A percentile compares a stretch with the other conserved stretches of the same genome.
Evolutionary conservation across 345 rosid species (phyloP).

Genomic region (Tarenaya hassleriana): DNA sequence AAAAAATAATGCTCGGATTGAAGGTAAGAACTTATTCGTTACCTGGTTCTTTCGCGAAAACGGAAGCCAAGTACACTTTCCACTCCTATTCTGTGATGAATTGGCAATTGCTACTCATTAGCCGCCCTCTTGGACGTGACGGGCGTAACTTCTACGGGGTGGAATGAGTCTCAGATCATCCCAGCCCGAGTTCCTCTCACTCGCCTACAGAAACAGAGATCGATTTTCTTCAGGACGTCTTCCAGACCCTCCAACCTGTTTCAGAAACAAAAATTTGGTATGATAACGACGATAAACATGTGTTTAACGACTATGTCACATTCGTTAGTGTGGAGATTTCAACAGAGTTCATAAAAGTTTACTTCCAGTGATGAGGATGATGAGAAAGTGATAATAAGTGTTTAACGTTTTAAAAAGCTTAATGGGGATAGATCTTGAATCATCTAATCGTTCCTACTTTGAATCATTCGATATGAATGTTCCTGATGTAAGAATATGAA

Average conservation of each 20-base stretch:
- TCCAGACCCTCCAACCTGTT: slow-evolving; percentile 92
- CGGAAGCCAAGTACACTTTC: neutral
- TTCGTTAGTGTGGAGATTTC: too few relatives aligned
- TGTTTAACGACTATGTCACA: neutral
- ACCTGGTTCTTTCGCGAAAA: slow-evolving; percentile 14
- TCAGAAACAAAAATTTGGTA: slow-evolving; percentile 21
- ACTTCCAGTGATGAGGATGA: too few relatives aligned
- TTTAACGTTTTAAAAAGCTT: too few relatives aligned
- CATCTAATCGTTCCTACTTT: too few relatives aligned
- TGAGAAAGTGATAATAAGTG: too few relatives aligned
- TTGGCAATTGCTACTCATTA: slow-evolving; percentile 9
- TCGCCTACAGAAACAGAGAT: slow-evolving; percentile 40
- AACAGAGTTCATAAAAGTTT: too few relatives aligned
- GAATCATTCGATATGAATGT: too few relatives aligned
- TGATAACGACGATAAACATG: neutral
- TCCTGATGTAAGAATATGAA: too few relatives aligned
- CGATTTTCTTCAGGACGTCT: slow-evolving; percentile 75
- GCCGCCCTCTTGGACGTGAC: slow-evolving; percentile 71
- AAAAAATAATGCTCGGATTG: slow-evolving; percentile 5
- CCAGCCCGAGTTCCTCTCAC: slow-evolving; percentile 92
- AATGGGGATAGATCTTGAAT: too few relatives aligned
- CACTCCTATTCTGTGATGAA: neutral
- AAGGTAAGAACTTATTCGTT: slow-evolving; percentile 9
- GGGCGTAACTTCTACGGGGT: slow-evolving; percentile 83
- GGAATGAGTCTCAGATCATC: slow-evolving; percentile 90